Percentiles rank a stretch among this genome's conserved stretches.
Conservation (phyloP, 2,329 filamentous ascomycete species). For the Ascosphaera apis region DNA sequence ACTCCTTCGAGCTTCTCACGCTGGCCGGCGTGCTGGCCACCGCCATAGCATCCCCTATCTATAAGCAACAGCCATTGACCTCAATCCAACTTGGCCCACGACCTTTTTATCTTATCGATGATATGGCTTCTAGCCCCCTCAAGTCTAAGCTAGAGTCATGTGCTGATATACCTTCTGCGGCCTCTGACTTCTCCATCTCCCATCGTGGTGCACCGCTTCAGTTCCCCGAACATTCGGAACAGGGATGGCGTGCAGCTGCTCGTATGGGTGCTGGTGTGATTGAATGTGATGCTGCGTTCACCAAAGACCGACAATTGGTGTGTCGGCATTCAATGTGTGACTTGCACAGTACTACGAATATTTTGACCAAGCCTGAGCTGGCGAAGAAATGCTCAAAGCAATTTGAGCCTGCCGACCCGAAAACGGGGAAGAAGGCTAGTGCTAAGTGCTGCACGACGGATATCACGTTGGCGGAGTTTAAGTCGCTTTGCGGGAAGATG, state of each 20-base stretch:
- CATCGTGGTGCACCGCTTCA: conserved; percentile 40
- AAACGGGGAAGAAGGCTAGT: conserved; percentile 27
- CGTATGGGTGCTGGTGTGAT: conserved; percentile 44
- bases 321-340: conserved; percentile 47
- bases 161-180: conserved; percentile 29
- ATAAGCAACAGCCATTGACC: conserved; percentile 1
- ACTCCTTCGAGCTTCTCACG: neutral
- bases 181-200: conserved; percentile 34
- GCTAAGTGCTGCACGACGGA: conserved; percentile 51
- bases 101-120: conserved; percentile 39
- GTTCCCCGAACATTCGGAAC: conserved; percentile 39
- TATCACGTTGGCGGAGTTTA: conserved; percentile 44
- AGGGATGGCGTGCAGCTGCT: conserved; percentile 38
- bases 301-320: conserved; percentile 39
- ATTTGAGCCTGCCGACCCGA: conserved; percentile 29
- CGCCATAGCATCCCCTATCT: neutral
- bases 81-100: conserved; percentile 37
- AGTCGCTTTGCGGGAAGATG: conserved; percentile 47
- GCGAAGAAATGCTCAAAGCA: conserved; percentile 39
- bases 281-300: conserved; percentile 47
- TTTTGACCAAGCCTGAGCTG: conserved; percentile 36
- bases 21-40: neutral
- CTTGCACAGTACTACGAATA: conserved; percentile 45
- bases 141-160: conserved; percentile 38
- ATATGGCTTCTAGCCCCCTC: conserved; percentile 36